Evolutionary conservation across 495 filamentous ascomycete species (phyloP).

Genomic region (Trichoderma asperelloides): DNA sequence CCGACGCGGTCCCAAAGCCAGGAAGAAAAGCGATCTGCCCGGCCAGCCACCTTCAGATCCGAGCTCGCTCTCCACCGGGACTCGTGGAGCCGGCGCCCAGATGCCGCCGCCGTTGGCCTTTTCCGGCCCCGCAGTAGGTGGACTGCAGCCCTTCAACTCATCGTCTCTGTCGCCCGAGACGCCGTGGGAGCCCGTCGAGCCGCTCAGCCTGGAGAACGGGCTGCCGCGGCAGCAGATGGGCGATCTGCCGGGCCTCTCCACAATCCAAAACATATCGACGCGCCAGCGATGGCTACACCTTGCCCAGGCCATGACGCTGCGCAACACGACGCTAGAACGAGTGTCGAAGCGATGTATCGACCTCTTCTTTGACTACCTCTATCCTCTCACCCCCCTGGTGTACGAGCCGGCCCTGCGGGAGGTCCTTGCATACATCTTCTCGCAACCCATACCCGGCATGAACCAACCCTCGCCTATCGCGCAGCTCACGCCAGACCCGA

Average conservation of each 20-base stretch:
- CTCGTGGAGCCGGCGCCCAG: not conserved
- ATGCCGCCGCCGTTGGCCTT: constrained; percentile 4
- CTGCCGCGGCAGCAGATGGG: constrained; percentile 1
- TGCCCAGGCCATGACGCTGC: not conserved
- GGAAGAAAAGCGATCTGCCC: constrained; percentile 4
- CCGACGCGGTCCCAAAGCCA: constrained; percentile 5
- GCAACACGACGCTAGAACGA: constrained; percentile 2
- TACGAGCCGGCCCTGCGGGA: constrained; percentile 21
- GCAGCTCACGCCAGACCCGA: not conserved
- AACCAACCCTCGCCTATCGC: not conserved
- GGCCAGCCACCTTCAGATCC: not conserved
- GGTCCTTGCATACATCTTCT: constrained; percentile 8
- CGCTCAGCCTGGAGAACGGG: not conserved
- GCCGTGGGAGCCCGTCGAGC: constrained; percentile 4
- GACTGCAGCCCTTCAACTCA: constrained; percentile 3
- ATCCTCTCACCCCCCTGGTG: constrained; percentile 24
- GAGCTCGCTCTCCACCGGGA: constrained; percentile 4
- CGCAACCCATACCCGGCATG: not conserved
- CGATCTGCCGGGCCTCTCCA: constrained; percentile 4
- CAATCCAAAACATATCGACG: not conserved
- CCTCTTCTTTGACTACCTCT: constrained; percentile 22
- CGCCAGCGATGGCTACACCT: constrained; percentile 5
- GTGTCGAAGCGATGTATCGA: constrained; percentile 16
- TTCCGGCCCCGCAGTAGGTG: not conserved
- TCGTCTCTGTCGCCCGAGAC: not conserved